Evolutionary conservation across 768 basidiomycete genomes (phyloP).

Genomic region (Brasilioporus rufonigricans): DNA sequence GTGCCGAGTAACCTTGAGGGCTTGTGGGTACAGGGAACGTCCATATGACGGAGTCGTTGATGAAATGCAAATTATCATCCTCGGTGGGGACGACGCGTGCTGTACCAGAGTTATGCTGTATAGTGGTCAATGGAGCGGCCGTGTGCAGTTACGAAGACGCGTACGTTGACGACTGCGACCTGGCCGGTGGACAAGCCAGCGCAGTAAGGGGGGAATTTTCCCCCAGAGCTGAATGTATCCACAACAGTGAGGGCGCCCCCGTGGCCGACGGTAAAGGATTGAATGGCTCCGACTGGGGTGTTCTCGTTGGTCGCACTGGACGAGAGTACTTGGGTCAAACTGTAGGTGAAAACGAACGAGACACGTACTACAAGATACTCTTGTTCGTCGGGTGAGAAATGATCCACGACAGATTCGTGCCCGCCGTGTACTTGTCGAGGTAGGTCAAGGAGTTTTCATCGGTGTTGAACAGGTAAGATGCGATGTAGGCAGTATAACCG

Average conservation of each 20-base stretch:
- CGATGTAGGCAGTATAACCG: too few species aligned
- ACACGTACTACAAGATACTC: conserved; percentile 60
- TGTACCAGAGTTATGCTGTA: conserved; percentile 56
- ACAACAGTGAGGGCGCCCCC: too few species aligned
- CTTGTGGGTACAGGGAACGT: too few species aligned
- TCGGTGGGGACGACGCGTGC: conserved; percentile 51
- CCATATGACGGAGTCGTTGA: conserved; percentile 38
- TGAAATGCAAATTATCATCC: conserved; percentile 35
- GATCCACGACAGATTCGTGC: conserved; percentile 50
- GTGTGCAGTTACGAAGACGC: conserved; percentile 9
- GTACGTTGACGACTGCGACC: conserved; percentile 57
- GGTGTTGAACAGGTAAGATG: conserved; percentile 59
- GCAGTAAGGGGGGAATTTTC: conserved; percentile 62
- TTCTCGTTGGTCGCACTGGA: too few species aligned
- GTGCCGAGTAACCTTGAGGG: conserved; percentile 51
- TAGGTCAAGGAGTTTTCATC: conserved; percentile 48
- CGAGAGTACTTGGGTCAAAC: conserved; percentile 6
- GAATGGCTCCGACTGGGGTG: conserved; percentile 40
- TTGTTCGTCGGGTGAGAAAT: too few species aligned
- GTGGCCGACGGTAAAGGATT: too few species aligned
- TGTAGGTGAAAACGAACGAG: not conserved
- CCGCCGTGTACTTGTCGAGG: conserved; percentile 39
- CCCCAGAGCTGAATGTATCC: too few species aligned
- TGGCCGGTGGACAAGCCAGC: conserved; percentile 50
- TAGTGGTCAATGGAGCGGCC: too few species aligned